Evolutionary conservation across 2,329 filamentous ascomycete species (phyloP).

Genomic region (Cadophora malorum): DNA sequence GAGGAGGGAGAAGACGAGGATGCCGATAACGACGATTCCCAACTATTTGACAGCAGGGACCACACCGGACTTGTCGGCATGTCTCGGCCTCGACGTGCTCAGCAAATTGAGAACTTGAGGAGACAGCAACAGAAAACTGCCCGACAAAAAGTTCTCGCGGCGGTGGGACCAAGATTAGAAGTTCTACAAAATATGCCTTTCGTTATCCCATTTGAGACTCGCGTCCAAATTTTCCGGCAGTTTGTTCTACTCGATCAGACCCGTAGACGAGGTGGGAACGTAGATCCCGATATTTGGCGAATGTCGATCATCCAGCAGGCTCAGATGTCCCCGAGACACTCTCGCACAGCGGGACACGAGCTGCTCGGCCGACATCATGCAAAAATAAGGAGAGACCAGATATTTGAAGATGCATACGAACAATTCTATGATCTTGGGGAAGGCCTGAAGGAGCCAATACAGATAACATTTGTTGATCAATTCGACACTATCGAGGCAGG

Average conservation of each 20-base stretch:
- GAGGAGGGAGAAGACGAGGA: conserved; percentile 65
- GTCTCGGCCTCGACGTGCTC: conserved; percentile 65
- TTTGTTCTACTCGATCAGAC: conserved; percentile 87
- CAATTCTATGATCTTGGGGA: conserved; percentile 84
- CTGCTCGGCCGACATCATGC: conserved; percentile 71
- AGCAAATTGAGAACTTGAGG: conserved; percentile 66
- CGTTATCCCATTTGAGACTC: conserved; percentile 88
- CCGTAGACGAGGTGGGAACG: conserved; percentile 72
- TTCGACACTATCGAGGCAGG: conserved; percentile 88
- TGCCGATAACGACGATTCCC: conserved; percentile 50
- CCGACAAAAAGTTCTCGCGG: conserved; percentile 74
- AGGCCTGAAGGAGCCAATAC: conserved; percentile 90
- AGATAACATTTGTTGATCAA: conserved; percentile 94
- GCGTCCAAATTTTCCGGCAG: conserved; percentile 91
- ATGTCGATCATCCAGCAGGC: conserved; percentile 58
- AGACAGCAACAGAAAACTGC: conserved; percentile 70
- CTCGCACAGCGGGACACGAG: conserved; percentile 42
- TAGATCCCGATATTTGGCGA: conserved; percentile 79
- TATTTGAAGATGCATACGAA: conserved; percentile 86
- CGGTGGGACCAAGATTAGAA: conserved; percentile 84
- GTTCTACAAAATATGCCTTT: conserved; percentile 97
- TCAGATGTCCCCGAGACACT: conserved; percentile 31
- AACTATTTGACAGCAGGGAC: conserved; percentile 39
- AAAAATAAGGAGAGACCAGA: conserved; percentile 75
- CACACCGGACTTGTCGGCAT: conserved; percentile 58